phyloP scores from a whole-genome alignment of 495 filamentous ascomycete species.

The Geoglossum glabrum region DNA sequence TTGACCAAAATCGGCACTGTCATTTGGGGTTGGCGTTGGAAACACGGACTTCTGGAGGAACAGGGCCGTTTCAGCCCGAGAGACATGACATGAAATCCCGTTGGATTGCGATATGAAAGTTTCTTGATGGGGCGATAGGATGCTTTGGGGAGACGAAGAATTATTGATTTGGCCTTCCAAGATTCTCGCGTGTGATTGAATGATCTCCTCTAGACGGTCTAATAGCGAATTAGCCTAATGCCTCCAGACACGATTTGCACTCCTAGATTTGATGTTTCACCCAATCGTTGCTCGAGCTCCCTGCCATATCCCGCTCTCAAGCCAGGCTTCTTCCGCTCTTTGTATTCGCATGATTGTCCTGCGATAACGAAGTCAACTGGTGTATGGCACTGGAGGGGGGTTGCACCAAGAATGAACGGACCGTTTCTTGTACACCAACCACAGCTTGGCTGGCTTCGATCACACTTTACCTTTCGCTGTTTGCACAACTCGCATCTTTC shows the following conservation, averaged over 20 bases:
- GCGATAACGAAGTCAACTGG: neutral
- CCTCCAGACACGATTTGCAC: slow-evolving; percentile 11
- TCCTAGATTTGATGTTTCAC: slow-evolving; percentile 16
- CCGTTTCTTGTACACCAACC: slow-evolving; percentile 74
- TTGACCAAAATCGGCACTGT: neutral
- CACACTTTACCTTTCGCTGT: slow-evolving; percentile 67
- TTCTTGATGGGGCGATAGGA: slow-evolving; percentile 11
- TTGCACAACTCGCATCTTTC: slow-evolving; percentile 66
- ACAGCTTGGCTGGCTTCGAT: slow-evolving; percentile 65
- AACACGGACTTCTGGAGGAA: slow-evolving; percentile 39
- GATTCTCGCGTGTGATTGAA: slow-evolving; percentile 24
- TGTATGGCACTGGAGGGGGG: neutral
- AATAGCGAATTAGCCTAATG: slow-evolving; percentile 7
- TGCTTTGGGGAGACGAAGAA: slow-evolving; percentile 25
- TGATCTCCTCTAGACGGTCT: slow-evolving; percentile 31
- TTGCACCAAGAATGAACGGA: neutral
- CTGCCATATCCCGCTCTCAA: slow-evolving; percentile 71
- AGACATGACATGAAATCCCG: slow-evolving; percentile 26
- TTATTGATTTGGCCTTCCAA: slow-evolving; percentile 32
- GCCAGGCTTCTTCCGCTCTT: slow-evolving; percentile 69
- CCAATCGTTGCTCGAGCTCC: slow-evolving; percentile 64
- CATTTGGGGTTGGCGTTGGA: neutral
- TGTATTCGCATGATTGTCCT: slow-evolving; percentile 53
- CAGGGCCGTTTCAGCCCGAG: slow-evolving; percentile 38
- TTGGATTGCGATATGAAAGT: neutral